A percentile compares a stretch with the other conserved stretches of the same genome.
These are phyloP conservation scores for Xerocomellus amylosporus DNA, from an alignment of 768 basidiomycete species.

Conservation along the genomic window DNA sequence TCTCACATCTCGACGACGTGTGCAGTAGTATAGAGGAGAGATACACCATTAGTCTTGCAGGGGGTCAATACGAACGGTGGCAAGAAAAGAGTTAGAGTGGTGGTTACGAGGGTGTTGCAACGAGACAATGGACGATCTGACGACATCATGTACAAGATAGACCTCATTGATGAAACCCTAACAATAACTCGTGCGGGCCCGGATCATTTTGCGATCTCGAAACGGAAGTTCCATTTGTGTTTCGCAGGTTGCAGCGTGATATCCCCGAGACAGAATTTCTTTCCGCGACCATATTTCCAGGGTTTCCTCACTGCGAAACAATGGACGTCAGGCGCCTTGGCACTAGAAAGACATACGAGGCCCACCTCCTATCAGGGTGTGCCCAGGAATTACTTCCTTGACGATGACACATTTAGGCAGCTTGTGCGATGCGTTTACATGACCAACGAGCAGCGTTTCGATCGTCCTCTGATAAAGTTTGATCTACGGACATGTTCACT, in stretches of 20 bases:
- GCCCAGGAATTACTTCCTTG: conserved; percentile 10
- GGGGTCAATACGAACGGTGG: conserved; percentile 61
- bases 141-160: neutral
- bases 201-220: conserved; percentile 11
- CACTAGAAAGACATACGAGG: neutral
- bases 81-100: conserved; percentile 54
- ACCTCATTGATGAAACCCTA: neutral
- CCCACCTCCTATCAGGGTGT: conserved; percentile 22
- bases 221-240: conserved; percentile 29
- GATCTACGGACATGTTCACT: neutral
- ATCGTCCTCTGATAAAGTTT: conserved; percentile 15
- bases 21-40: conserved; percentile 67
- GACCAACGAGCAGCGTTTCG: conserved; percentile 24
- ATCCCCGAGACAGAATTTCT: conserved; percentile 23
- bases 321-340: neutral
- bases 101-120: neutral
- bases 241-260: conserved; percentile 18
- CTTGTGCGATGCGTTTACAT: conserved; percentile 10
- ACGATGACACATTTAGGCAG: conserved; percentile 19
- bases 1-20: conserved; percentile 74
- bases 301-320: conserved; percentile 21
- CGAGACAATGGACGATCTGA: conserved; percentile 4
- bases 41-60: conserved; percentile 59
- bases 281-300: conserved; percentile 30
- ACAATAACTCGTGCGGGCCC: neutral